These are phyloP conservation scores for Pseudogymnoascus sp. DNA, from an alignment of 2,329 filamentous ascomycete species.

Conservation along the genomic window DNA sequence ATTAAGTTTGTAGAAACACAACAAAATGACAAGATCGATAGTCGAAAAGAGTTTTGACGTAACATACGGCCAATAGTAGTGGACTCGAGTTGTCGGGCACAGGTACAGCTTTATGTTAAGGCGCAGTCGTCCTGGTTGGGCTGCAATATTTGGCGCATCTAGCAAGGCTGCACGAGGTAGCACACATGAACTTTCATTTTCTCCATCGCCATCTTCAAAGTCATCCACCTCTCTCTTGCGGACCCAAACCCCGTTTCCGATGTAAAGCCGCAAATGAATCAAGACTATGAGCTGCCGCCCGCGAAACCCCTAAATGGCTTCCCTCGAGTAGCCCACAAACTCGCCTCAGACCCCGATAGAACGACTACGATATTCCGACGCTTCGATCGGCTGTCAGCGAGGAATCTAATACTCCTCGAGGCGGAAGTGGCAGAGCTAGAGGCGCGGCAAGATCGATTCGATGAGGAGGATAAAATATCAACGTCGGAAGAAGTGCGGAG, in stretches of 20 bases:
- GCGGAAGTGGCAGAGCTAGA: conserved; percentile 13
- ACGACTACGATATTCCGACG: conserved; percentile 9
- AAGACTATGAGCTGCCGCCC: background rate
- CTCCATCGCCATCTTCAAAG: background rate
- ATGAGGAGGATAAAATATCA: conserved; percentile 14
- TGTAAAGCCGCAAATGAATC: conserved; percentile 5
- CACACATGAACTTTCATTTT: background rate
- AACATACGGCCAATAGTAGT: background rate
- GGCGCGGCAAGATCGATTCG: conserved; percentile 9
- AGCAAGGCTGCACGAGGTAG: background rate
- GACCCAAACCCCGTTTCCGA: background rate
- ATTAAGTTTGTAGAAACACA: background rate
- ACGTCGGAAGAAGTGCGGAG: conserved; percentile 10
- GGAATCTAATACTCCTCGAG: conserved; percentile 11
- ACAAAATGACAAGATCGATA: background rate
- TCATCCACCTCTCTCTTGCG: background rate
- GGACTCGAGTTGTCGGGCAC: background rate
- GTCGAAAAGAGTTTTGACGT: background rate
- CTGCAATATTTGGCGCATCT: no score
- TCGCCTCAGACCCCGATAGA: conserved; percentile 1
- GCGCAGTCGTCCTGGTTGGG: background rate
- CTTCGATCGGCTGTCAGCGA: conserved; percentile 11
- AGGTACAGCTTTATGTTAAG: background rate
- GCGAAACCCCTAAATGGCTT: conserved; percentile 8
- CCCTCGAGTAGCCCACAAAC: background rate